phyloP scores from a whole-genome alignment of 495 filamentous ascomycete genomes.

The Tuber indicum region DNA sequence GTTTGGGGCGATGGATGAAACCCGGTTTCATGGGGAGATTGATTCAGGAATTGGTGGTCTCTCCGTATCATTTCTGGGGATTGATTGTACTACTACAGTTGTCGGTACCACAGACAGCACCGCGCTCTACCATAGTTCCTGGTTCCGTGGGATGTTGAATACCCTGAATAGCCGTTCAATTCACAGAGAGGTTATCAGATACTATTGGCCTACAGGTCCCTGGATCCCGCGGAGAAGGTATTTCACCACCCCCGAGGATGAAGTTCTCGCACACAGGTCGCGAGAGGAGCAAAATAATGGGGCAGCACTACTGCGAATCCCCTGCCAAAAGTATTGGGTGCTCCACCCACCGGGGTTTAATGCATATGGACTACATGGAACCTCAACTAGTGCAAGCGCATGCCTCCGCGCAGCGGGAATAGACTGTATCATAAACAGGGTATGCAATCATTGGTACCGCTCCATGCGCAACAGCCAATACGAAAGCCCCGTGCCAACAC shows the following conservation, averaged over 20 bases:
- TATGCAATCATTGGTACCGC: not conserved
- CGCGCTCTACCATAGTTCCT: not conserved
- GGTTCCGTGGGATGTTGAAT: not conserved
- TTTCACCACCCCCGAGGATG: not conserved
- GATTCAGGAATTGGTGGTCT: not conserved
- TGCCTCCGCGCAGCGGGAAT: not conserved
- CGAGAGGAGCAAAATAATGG: not conserved
- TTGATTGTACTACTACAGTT: not conserved
- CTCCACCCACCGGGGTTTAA: not conserved
- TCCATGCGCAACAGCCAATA: not conserved
- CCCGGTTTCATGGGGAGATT: not conserved
- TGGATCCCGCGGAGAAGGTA: not conserved
- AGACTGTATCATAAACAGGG: not conserved
- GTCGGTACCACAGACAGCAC: not conserved
- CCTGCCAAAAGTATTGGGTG: not conserved
- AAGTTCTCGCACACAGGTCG: not conserved
- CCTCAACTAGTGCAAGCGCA: not conserved
- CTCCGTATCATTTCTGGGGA: not conserved
- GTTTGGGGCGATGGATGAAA: not conserved
- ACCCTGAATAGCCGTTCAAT: not conserved
- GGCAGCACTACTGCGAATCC: not conserved
- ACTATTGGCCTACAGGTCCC: not conserved
- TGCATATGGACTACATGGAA: not conserved
- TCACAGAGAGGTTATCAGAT: not conserved
- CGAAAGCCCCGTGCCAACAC: not conserved